Evolutionary conservation across 1,139 yeast genomes (phyloP).

Genomic region (Yamadazyma songkhlaensis): DNA sequence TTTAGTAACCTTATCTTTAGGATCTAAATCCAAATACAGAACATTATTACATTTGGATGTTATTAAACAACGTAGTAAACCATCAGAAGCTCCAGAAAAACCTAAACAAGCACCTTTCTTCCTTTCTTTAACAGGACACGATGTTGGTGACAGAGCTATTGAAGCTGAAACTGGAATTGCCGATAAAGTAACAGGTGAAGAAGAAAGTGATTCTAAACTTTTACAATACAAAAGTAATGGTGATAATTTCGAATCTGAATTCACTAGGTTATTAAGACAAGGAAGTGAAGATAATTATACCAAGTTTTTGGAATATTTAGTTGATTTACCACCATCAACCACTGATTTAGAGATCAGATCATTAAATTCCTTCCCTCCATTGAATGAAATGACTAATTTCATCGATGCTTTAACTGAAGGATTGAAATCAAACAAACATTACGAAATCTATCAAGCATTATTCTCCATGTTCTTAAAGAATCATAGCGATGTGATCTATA

Average conservation of each 20-base stretch:
- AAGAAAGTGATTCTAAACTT: constrained; percentile 23
- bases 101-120: constrained; percentile 85
- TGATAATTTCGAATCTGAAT: constrained; percentile 63
- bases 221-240: constrained; percentile 22
- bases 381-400: constrained; percentile 62
- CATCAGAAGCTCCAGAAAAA: constrained; percentile 83
- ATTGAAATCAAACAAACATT: constrained; percentile 53
- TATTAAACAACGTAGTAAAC: constrained; percentile 83
- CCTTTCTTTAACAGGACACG: constrained; percentile 60
- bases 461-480: constrained; percentile 68
- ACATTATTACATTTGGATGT: constrained; percentile 80
- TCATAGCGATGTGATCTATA: constrained; percentile 80
- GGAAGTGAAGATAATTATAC: constrained; percentile 44
- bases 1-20: constrained; percentile 70
- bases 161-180: constrained; percentile 49
- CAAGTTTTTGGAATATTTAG: constrained; percentile 53
- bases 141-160: constrained; percentile 68
- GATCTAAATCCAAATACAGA: constrained; percentile 75
- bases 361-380: constrained; percentile 61
- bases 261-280: constrained; percentile 63
- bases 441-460: constrained; percentile 74
- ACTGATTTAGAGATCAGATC: constrained; percentile 88
- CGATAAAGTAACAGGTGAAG: constrained; percentile 7
- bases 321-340: constrained; percentile 70
- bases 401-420: constrained; percentile 65